Percentiles rank a stretch among this genome's conserved stretches.
These are phyloP conservation scores for Porodaedalea pini DNA, from an alignment of 1,284 basidiomycete species.

Conservation along the genomic window DNA sequence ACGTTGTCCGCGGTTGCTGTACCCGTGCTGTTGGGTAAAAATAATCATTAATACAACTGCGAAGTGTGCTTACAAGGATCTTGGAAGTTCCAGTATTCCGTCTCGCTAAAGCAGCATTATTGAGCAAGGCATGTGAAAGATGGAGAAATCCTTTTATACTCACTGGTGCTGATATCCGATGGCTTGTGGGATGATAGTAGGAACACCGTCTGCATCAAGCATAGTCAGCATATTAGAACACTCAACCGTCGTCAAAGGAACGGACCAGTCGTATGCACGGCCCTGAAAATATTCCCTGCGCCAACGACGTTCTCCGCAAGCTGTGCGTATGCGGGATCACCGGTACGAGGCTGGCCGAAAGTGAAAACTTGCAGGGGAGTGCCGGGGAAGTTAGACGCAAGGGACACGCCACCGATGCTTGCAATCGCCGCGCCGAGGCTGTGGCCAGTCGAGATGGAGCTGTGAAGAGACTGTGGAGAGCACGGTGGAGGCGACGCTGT, in stretches of 20 bases:
- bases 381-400: conserved; percentile 39
- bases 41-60: not conserved
- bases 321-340: conserved; percentile 42
- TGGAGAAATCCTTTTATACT: not conserved
- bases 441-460: conserved; percentile 42
- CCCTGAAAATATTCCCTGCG: conserved; percentile 35
- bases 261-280: conserved; percentile 19
- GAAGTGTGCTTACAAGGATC: conserved; percentile 11
- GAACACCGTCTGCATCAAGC: conserved; percentile 8
- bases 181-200: conserved; percentile 10
- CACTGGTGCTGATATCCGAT: conserved; percentile 18
- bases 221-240: not conserved
- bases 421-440: conserved; percentile 48
- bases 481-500: conserved; percentile 37
- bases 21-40: not conserved
- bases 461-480: conserved; percentile 28
- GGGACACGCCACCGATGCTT: conserved; percentile 39
- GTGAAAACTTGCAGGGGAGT: conserved; percentile 40
- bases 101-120: not conserved
- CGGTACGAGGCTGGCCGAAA: conserved; percentile 46
- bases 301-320: conserved; percentile 38
- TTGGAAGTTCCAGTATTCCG: conserved; percentile 18
- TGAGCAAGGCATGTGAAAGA: not conserved
- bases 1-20: conserved; percentile 1
- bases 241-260: not conserved